Evolutionary conservation across 208 protist genomes (phyloP).

Genomic region (Leishmania lainsoni): DNA sequence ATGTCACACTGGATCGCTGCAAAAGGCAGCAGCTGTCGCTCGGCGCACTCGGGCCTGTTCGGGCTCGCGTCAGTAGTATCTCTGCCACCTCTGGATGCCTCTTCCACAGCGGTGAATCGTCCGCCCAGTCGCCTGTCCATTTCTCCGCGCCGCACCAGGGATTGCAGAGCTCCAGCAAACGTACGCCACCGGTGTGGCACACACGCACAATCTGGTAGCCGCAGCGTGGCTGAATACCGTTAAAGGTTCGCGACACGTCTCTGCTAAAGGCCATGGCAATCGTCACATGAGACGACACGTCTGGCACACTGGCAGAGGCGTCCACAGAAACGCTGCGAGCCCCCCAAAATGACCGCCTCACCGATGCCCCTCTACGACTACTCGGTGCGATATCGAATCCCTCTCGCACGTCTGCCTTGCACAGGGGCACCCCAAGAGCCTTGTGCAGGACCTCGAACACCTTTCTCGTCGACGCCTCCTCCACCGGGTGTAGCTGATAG

Average conservation of each 20-base stretch:
- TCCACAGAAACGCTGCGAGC: constrained; percentile 2
- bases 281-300: constrained; percentile 3
- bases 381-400: background rate
- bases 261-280: constrained; percentile 51
- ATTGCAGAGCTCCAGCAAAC: constrained; percentile 65
- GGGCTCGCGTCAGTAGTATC: constrained; percentile 32
- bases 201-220: constrained; percentile 69
- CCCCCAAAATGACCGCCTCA: background rate
- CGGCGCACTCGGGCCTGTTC: background rate
- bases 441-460: constrained; percentile 18
- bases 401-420: background rate
- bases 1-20: background rate
- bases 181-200: constrained; percentile 57
- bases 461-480: constrained; percentile 3
- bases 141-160: constrained; percentile 27
- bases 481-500: constrained; percentile 21
- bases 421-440: constrained; percentile 5
- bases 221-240: constrained; percentile 59
- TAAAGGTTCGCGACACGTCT: constrained; percentile 21
- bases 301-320: background rate
- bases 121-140: constrained; percentile 84
- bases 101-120: constrained; percentile 68
- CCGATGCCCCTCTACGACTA: background rate
- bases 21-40: background rate
- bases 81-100: constrained; percentile 57